phyloP scores from a whole-genome alignment of 2,329 filamentous ascomycete genomes.

The Sporothrix dimorphospora region DNA sequence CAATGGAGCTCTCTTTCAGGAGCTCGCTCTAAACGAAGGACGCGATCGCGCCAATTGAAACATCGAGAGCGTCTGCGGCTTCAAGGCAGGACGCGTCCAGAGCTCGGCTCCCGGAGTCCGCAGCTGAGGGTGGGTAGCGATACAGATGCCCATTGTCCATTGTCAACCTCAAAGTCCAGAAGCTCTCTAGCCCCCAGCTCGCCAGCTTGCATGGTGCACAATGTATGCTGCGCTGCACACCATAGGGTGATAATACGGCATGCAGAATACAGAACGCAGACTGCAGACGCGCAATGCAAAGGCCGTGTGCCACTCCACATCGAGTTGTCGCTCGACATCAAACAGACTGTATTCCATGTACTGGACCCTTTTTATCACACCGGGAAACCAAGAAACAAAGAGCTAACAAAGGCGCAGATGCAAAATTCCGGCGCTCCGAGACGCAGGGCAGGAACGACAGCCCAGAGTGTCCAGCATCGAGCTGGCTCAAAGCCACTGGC shows the following conservation, averaged over 20 bases:
- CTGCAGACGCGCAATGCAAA: background rate
- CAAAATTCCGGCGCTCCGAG: background rate
- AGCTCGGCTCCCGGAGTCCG: background rate
- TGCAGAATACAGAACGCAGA: constrained; percentile 12
- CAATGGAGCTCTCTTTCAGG: background rate
- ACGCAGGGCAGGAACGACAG: background rate
- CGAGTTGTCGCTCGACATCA: constrained; percentile 1
- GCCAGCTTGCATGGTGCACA: background rate
- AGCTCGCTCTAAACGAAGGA: background rate
- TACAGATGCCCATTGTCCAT: background rate
- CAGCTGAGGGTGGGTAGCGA: background rate
- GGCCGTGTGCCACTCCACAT: constrained; percentile 15
- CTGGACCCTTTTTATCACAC: background rate
- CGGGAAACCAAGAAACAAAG: background rate
- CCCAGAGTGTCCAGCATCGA: background rate
- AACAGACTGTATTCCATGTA: background rate
- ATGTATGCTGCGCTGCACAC: background rate
- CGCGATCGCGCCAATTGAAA: constrained; percentile 13
- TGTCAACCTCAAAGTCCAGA: background rate
- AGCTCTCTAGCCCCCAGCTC: background rate
- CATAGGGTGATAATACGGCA: background rate
- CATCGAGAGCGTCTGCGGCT: background rate
- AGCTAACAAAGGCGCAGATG: background rate
- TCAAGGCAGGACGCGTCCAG: background rate
- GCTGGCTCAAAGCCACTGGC: background rate